Evolutionary conservation across 306 rosid genomes (phyloP).

Genomic region (Aeschynomene evenia): DNA sequence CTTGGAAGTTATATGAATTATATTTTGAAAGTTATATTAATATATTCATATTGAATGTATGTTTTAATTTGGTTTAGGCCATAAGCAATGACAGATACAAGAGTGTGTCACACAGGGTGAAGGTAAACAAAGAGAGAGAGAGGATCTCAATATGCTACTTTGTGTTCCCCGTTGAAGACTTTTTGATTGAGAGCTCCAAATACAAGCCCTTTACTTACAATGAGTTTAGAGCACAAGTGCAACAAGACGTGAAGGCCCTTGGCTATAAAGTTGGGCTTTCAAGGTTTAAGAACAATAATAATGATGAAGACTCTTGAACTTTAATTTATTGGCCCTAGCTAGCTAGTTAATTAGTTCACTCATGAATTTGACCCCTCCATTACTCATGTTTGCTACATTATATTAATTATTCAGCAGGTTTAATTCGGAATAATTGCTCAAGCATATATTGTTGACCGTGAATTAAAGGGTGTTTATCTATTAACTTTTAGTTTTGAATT

Average conservation of each 20-base stretch:
- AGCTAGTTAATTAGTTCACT: no score
- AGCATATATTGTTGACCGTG: not conserved
- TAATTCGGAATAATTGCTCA: no score
- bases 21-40: not conserved
- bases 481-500: no score
- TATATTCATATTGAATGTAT: not conserved
- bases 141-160: constrained; percentile 65
- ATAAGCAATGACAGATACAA: constrained; percentile 59
- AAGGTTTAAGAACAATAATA: constrained; percentile 39
- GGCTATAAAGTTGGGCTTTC: constrained; percentile 71
- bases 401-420: not conserved
- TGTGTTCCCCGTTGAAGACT: constrained; percentile 57
- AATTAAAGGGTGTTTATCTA: not conserved
- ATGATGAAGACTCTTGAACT: not conserved
- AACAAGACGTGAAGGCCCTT: constrained; percentile 46
- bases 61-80: constrained; percentile 53
- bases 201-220: constrained; percentile 68
- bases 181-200: constrained; percentile 56
- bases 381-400: no score
- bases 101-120: constrained; percentile 67
- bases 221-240: constrained; percentile 63
- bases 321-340: not conserved
- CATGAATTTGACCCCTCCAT: no score
- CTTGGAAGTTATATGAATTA: not conserved
- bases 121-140: constrained; percentile 46